A percentile compares a stretch with the other conserved stretches of the same genome.
phyloP scores from a whole-genome alignment of 441 rosid genomes.

The Geranium incanum region DNA sequence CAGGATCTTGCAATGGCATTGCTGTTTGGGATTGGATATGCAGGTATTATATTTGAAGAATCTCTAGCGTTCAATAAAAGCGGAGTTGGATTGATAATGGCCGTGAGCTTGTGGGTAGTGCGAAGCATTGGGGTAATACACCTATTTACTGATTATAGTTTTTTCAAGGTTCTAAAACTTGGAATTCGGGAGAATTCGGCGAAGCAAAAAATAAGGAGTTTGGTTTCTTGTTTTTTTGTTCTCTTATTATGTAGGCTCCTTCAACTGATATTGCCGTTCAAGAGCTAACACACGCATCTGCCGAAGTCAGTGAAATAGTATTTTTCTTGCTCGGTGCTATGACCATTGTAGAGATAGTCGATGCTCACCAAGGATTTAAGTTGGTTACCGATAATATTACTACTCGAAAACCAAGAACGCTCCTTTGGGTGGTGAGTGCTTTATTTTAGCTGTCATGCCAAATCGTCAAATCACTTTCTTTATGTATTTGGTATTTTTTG shows the following conservation, averaged over 20 bases:
- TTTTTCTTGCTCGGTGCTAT: constrained; percentile 95
- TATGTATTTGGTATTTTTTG: neutral
- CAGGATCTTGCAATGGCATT: constrained; percentile 95
- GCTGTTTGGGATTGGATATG: constrained; percentile 73
- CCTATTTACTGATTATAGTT: neutral
- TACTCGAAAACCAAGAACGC: constrained; percentile 68
- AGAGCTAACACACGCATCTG: constrained; percentile 77
- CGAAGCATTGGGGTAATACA: constrained; percentile 73
- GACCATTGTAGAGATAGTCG: constrained; percentile 94
- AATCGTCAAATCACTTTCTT: constrained; percentile 5
- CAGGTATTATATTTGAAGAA: constrained; percentile 83
- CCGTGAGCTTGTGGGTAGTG: constrained; percentile 85
- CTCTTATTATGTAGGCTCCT: constrained; percentile 67
- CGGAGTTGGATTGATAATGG: constrained; percentile 89
- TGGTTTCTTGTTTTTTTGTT: constrained; percentile 10
- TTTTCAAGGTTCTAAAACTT: no score
- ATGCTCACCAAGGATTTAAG: constrained; percentile 98
- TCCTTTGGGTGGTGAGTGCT: constrained; percentile 80
- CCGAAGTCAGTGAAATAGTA: constrained; percentile 89
- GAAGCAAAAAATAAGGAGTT: no score
- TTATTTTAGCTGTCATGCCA: constrained; percentile 17
- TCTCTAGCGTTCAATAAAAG: constrained; percentile 89
- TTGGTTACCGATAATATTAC: constrained; percentile 90
- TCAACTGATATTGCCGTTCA: constrained; percentile 78
- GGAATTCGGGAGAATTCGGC: no score